A percentile compares a stretch with the other conserved stretches of the same genome.
Conservation (phyloP, 2,329 filamentous ascomycete genomes). For the Stachybotrys echinatus region DNA sequence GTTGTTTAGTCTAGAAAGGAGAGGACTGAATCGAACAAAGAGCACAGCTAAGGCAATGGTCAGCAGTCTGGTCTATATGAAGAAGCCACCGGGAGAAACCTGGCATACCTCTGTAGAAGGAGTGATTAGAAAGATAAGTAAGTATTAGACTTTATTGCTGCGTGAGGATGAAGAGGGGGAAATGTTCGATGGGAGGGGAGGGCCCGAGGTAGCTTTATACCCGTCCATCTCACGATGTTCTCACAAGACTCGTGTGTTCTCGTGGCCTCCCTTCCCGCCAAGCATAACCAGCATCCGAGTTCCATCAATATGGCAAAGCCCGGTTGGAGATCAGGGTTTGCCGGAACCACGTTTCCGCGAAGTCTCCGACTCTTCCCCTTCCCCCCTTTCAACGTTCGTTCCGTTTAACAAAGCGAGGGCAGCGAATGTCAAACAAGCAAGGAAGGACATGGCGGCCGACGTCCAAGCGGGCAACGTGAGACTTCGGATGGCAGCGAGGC, state of each 20-base stretch:
- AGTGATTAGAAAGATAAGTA: not conserved
- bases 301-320: too few species aligned
- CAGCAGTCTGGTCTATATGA: not conserved
- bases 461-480: not conserved
- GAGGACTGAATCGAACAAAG: slow-evolving; percentile 13
- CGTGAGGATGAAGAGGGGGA: not conserved
- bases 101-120: not conserved
- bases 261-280: too few species aligned
- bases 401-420: too few species aligned
- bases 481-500: not conserved
- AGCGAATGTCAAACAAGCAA: not conserved
- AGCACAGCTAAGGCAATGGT: not conserved
- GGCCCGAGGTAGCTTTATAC: not conserved
- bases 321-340: too few species aligned
- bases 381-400: too few species aligned
- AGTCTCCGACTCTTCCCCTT: not conserved
- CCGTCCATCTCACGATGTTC: not conserved
- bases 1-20: slow-evolving; percentile 3
- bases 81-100: not conserved
- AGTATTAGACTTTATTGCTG: not conserved
- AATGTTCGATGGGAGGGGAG: not conserved
- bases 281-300: too few species aligned
- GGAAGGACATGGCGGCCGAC: not conserved
- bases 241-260: too few species aligned
- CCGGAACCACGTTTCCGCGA: not conserved